These are phyloP conservation scores for Jacaranda copaia DNA, from an alignment of 257 asterid species.

Conservation along the genomic window DNA sequence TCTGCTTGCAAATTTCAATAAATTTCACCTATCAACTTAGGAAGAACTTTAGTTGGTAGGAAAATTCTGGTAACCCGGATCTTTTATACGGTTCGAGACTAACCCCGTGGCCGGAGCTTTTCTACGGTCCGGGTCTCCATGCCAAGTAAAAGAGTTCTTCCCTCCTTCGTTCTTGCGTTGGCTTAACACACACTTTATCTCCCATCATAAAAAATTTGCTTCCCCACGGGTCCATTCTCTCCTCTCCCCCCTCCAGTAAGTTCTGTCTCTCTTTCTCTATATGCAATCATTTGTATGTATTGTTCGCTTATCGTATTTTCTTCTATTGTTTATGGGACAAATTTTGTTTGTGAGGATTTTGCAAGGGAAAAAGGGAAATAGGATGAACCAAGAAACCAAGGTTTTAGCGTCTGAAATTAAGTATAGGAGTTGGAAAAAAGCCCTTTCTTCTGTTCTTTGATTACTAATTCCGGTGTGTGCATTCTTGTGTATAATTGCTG, in stretches of 20 bases:
- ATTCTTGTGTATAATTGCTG: neutral
- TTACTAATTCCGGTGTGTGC: neutral
- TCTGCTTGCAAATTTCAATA: too few relatives aligned
- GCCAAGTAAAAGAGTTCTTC: constrained; percentile 8
- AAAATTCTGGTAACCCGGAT: neutral
- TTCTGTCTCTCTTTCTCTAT: neutral
- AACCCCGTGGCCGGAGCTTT: too few relatives aligned
- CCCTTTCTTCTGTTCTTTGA: neutral
- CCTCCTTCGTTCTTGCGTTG: neutral
- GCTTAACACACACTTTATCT: neutral
- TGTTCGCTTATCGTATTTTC: neutral
- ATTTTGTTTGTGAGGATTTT: constrained; percentile 7
- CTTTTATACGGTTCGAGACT: neutral
- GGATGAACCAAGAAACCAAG: neutral
- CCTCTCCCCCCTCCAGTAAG: neutral
- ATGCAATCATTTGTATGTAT: neutral
- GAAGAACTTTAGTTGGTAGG: neutral
- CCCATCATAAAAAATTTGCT: neutral
- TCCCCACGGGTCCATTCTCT: neutral
- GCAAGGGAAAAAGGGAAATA: neutral
- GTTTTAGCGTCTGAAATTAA: constrained; percentile 20
- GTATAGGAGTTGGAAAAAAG: neutral
- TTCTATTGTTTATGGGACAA: neutral
- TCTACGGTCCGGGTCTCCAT: neutral
- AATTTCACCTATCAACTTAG: too few relatives aligned